These are phyloP conservation scores for Raddia guianensis DNA, from an alignment of 176 grass and related monocot genomes.

Conservation along the genomic window DNA sequence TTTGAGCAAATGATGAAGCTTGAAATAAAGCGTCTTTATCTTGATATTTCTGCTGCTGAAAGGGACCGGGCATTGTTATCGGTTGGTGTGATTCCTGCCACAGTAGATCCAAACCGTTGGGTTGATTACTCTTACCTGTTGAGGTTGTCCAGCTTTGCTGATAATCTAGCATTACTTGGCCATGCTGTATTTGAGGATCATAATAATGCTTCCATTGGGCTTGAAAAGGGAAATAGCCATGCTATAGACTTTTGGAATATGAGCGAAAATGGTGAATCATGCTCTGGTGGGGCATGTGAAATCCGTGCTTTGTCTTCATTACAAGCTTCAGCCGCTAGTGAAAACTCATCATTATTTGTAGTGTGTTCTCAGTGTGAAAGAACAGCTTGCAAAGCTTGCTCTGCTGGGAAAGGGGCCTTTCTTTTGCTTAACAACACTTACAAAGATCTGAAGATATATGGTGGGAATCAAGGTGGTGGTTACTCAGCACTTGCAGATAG, in stretches of 20 bases:
- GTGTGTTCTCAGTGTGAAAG: slow-evolving; percentile 79
- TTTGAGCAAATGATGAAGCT: slow-evolving; percentile 92
- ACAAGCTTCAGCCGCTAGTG: slow-evolving; percentile 47
- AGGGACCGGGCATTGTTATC: slow-evolving; percentile 86
- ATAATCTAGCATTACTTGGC: slow-evolving; percentile 80
- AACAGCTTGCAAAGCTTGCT: slow-evolving; percentile 85
- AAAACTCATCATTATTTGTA: slow-evolving; percentile 49
- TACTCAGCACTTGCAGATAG: slow-evolving; percentile 68
- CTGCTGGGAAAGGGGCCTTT: slow-evolving; percentile 92
- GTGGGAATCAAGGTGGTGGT: slow-evolving; percentile 63
- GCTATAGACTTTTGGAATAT: slow-evolving; percentile 94
- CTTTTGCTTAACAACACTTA: slow-evolving; percentile 75
- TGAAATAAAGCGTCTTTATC: slow-evolving; percentile 85
- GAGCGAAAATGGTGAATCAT: slow-evolving; percentile 72
- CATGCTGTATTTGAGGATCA: slow-evolving; percentile 83
- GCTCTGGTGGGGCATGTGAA: slow-evolving; percentile 74
- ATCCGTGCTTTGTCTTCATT: slow-evolving; percentile 52
- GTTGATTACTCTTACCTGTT: slow-evolving; percentile 84
- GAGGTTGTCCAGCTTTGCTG: slow-evolving; percentile 71
- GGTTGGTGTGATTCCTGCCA: slow-evolving; percentile 88
- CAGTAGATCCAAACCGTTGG: slow-evolving; percentile 80
- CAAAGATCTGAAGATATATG: slow-evolving; percentile 85
- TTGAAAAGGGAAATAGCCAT: slow-evolving; percentile 51
- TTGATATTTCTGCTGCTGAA: slow-evolving; percentile 85
- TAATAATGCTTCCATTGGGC: slow-evolving; percentile 80